Evolutionary conservation across 257 asterid species (phyloP).

Genomic region (Agastache rugosa): DNA sequence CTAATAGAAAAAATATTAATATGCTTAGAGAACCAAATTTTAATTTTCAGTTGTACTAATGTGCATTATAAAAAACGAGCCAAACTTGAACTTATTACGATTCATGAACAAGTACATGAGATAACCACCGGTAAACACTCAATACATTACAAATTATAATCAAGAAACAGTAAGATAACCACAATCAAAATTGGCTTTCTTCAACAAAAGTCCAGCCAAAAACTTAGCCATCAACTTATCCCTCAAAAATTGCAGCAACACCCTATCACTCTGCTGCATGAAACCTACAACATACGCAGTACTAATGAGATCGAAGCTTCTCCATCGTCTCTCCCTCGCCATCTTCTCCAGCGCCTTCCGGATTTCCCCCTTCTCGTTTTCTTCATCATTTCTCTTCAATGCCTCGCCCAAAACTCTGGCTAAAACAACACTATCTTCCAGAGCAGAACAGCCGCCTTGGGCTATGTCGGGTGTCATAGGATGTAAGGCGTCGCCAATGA

Average conservation of each 20-base stretch:
- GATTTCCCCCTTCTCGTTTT: constrained; percentile 22
- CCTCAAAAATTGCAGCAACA: constrained; percentile 41
- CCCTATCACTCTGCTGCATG: constrained; percentile 43
- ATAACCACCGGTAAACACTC: no score
- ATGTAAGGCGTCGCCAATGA: constrained; percentile 50
- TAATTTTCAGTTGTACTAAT: no score
- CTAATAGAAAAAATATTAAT: no score
- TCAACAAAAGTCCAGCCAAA: constrained; percentile 36
- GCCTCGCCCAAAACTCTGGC: constrained; percentile 41
- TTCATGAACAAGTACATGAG: no score
- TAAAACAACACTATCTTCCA: constrained; percentile 47
- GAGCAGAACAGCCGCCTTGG: constrained; percentile 50
- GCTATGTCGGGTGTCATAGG: constrained; percentile 55
- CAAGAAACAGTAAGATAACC: constrained; percentile 45
- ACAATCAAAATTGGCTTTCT: constrained; percentile 47
- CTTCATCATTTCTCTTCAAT: constrained; percentile 24
- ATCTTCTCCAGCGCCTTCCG: constrained; percentile 35
- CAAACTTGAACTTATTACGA: no score
- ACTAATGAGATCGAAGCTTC: constrained; percentile 43
- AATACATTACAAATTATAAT: neutral
- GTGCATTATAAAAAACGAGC: no score
- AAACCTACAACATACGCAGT: constrained; percentile 45
- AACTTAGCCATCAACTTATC: constrained; percentile 38
- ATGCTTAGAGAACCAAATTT: no score
- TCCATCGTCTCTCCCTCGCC: constrained; percentile 52